These are phyloP conservation scores for Gynochthodes officinalis DNA, from an alignment of 257 asterid genomes.

Conservation along the genomic window DNA sequence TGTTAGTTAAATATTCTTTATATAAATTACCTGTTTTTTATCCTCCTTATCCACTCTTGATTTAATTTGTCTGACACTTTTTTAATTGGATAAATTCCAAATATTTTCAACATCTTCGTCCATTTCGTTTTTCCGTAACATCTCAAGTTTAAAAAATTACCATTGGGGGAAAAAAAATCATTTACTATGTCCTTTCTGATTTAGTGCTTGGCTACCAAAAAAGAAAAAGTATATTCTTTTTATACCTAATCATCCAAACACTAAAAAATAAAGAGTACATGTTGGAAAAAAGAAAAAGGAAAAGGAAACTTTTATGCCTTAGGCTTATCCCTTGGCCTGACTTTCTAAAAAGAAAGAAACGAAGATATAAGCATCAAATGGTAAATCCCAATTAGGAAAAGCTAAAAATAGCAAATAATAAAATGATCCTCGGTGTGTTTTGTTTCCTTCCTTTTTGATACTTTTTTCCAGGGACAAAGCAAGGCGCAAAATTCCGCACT, in stretches of 20 bases:
- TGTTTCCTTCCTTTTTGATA: not conserved
- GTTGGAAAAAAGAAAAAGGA: too few species aligned
- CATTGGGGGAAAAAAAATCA: too few species aligned
- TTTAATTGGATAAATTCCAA: too few species aligned
- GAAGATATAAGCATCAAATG: too few species aligned
- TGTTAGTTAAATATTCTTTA: too few species aligned
- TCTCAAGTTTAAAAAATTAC: too few species aligned
- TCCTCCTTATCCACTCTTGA: too few species aligned
- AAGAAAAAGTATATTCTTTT: not conserved
- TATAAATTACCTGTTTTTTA: too few species aligned
- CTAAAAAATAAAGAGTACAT: not conserved
- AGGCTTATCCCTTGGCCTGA: constrained; percentile 1
- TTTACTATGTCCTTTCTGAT: too few species aligned
- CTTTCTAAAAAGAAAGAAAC: not conserved
- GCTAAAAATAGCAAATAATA: not conserved
- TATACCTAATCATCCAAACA: not conserved
- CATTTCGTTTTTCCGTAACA: too few species aligned
- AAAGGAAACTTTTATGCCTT: not conserved
- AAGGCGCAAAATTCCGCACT: not conserved
- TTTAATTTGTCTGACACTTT: too few species aligned
- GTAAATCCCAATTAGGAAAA: not conserved
- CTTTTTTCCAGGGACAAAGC: constrained; percentile 17
- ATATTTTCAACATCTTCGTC: too few species aligned
- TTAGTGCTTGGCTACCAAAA: not conserved
- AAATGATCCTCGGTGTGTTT: not conserved